These are phyloP conservation scores for Ajuga reptans DNA, from an alignment of 305 asterid species.

Conservation along the genomic window DNA sequence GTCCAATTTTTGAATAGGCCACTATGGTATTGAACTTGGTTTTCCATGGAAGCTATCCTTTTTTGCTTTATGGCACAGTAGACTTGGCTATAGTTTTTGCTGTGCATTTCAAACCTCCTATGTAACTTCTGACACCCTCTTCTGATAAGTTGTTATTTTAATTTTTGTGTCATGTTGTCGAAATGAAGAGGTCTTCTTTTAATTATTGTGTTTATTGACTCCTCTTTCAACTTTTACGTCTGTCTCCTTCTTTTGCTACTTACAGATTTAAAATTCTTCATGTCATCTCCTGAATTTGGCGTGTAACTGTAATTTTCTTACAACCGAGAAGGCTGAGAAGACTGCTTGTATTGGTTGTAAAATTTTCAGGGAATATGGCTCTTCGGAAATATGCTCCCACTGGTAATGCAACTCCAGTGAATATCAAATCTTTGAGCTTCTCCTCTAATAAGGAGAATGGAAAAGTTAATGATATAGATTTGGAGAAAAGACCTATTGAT, in stretches of 20 bases:
- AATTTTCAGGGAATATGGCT: slow-evolving; percentile 66
- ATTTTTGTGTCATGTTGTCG: neutral
- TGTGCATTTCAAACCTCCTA: slow-evolving; percentile 8
- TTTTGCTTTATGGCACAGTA: neutral
- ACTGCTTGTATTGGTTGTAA: slow-evolving; percentile 1
- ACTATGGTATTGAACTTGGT: neutral
- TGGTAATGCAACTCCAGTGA: slow-evolving; percentile 49
- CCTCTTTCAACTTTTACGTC: neutral
- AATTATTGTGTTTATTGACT: neutral
- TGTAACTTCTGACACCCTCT: neutral
- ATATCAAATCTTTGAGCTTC: slow-evolving; percentile 56
- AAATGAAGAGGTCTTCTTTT: neutral
- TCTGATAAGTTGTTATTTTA: neutral
- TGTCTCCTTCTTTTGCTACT: neutral
- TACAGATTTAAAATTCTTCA: neutral
- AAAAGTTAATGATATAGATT: slow-evolving; percentile 46
- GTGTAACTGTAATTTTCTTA: neutral
- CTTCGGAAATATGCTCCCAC: slow-evolving; percentile 60
- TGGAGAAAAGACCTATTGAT: slow-evolving; percentile 41
- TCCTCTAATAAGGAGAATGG: slow-evolving; percentile 60
- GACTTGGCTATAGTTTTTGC: neutral
- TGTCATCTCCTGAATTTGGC: neutral
- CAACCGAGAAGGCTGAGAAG: neutral
- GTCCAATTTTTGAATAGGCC: neutral
- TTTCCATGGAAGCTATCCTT: neutral